Evolutionary conservation across 768 basidiomycete species (phyloP).

Genomic region (Kondoa malvinella): DNA sequence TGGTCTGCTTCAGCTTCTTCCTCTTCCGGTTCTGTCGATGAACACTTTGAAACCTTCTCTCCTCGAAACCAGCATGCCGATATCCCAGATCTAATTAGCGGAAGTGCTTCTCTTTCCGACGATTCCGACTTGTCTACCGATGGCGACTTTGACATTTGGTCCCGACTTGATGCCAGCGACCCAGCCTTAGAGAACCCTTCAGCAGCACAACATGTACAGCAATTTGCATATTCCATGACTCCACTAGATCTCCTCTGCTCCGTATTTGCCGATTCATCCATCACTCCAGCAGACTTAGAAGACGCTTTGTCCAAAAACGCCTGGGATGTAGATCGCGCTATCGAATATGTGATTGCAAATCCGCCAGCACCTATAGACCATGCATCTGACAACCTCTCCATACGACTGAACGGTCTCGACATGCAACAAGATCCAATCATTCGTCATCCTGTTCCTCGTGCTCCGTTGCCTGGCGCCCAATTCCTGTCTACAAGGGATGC

Average conservation of each 20-base stretch:
- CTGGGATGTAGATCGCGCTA: conserved; percentile 88
- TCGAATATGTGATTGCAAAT: conserved; percentile 77
- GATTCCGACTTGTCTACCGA: neutral
- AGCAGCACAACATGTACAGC: neutral
- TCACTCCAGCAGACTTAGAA: conserved; percentile 79
- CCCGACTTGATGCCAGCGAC: neutral
- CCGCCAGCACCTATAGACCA: conserved; percentile 40
- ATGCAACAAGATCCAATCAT: conserved; percentile 2
- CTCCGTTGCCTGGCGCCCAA: conserved; percentile 21
- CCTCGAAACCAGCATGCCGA: neutral
- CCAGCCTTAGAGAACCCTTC: neutral
- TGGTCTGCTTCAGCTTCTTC: conserved; percentile 10
- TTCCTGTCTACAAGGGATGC: conserved; percentile 27
- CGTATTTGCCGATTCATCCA: conserved; percentile 57
- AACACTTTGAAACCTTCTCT: conserved; percentile 9
- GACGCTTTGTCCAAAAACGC: conserved; percentile 73
- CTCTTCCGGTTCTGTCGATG: conserved; percentile 15
- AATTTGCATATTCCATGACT: conserved; percentile 46
- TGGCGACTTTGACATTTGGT: neutral
- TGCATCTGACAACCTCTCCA: conserved; percentile 17
- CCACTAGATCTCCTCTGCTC: conserved; percentile 89
- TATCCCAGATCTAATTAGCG: conserved; percentile 3
- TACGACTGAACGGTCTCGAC: conserved; percentile 11
- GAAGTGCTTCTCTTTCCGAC: neutral
- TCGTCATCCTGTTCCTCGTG: conserved; percentile 2